These are phyloP conservation scores for Cardiospermum halicacabum DNA, from an alignment of 345 rosid genomes.

Conservation along the genomic window DNA sequence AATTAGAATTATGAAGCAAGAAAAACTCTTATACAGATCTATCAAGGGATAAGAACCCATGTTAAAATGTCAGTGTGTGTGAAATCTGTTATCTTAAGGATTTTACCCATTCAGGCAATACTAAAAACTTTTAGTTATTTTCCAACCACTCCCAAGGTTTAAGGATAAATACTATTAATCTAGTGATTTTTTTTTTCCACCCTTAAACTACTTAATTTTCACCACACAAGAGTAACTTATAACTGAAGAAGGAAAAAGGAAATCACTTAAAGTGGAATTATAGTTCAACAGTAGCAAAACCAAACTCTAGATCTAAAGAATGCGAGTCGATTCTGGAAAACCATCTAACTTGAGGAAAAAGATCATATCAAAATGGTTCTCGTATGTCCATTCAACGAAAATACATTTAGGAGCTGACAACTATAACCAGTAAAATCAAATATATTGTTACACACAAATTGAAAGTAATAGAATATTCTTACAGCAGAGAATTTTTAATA, in stretches of 20 bases:
- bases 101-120: too few relatives aligned
- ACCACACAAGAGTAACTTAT: background rate
- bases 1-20: background rate
- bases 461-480: background rate
- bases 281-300: background rate
- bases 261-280: background rate
- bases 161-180: background rate
- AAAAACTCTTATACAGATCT: background rate
- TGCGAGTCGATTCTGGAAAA: background rate
- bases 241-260: background rate
- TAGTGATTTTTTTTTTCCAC: background rate
- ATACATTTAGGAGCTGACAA: background rate
- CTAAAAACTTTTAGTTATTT: background rate
- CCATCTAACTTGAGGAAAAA: background rate
- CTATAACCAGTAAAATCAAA: too few relatives aligned
- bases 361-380: too few relatives aligned
- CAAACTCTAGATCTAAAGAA: background rate
- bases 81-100: background rate
- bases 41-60: background rate
- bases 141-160: background rate
- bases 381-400: background rate
- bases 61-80: background rate
- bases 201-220: background rate
- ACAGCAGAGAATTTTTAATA: background rate
- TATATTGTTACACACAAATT: background rate